Base-by-base conservation (phyloP, 768 basidiomycete genomes). In the Trametes cubensis region DNA sequence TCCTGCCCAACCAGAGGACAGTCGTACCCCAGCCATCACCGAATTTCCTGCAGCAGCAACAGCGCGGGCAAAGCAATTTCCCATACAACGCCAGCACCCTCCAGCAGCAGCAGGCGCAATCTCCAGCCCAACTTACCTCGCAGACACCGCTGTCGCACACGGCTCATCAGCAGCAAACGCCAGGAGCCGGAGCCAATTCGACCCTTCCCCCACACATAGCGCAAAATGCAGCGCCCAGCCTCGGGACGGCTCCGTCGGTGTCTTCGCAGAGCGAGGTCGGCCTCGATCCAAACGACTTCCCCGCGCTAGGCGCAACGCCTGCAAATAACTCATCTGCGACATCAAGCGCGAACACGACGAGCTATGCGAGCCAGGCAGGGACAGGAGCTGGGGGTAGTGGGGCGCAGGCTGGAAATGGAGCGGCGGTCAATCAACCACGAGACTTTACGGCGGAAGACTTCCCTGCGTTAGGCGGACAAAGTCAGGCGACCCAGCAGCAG, bases 371-470 rank as follows among this genome's bases (percentile, higher is more conserved):
- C 60, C 92, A 93, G 72, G 91, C 89, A 17, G 90, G 89, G 39
- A 86, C 84, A 25, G 85, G 81, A n/a, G 78, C 67, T 61, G 72
- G 77, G 38, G 63, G 56, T 18, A 69, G 66, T 11, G 67, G 74
- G 58, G 70, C 67, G 48, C 72, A 72, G 61, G 70, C 71, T 48
- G 75, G 73, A 34, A 72, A 75, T 57, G 77, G 76, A 50, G 65
- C 73, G 28, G 79, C 79, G 38, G 62, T 62, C 25, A 68, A 71
- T 63, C 81, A 83, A 66, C 75, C 83, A 59, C 79, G 87, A 70
- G 87, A 89, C 72, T 90, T 94, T 63, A 89, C 88, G n/a, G 85
- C 88, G 42, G 92, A 94, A 67, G 93, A 95, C 77, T 94, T 95
- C 72, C 93, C 93, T 53, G 93, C 93, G 18, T 78, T 95, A 26